Conservation (phyloP, 352 stramenopile species). For the Phytopythium aichiense region DNA sequence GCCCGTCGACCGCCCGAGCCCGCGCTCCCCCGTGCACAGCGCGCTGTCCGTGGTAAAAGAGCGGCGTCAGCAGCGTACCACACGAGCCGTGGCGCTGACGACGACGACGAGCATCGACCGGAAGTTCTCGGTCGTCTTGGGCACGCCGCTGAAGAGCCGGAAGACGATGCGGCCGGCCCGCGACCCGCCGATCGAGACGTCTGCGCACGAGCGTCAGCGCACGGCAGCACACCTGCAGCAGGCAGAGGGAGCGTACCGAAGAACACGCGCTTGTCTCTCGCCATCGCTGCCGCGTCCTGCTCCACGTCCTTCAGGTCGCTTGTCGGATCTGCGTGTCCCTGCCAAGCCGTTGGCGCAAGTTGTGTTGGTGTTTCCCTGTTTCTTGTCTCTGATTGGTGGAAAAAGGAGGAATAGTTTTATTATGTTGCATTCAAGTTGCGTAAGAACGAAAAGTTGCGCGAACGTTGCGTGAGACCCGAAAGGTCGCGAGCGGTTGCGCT, state of each 20-base stretch:
- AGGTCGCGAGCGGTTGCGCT: slow-evolving; percentile 3
- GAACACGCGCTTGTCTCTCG: slow-evolving; percentile 28
- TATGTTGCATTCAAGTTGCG: not conserved
- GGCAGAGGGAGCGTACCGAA: slow-evolving; percentile 16
- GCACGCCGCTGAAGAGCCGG: slow-evolving; percentile 46
- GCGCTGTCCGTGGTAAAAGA: not conserved
- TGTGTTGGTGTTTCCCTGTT: not conserved
- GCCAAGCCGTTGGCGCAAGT: no score
- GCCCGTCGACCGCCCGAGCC: slow-evolving; percentile 52
- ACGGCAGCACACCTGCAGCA: not conserved
- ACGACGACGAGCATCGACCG: no score
- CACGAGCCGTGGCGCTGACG: not conserved
- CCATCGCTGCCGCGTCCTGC: slow-evolving; percentile 6
- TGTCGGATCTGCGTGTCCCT: no score
- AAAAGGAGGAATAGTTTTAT: not conserved
- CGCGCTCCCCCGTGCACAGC: slow-evolving; percentile 62
- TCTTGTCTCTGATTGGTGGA: not conserved
- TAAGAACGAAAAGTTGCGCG: not conserved
- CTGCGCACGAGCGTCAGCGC: slow-evolving; percentile 18
- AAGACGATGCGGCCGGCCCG: slow-evolving; percentile 59
- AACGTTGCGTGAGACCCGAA: not conserved
- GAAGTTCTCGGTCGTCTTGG: slow-evolving; percentile 69
- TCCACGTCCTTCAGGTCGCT: no score
- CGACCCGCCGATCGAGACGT: slow-evolving; percentile 91
- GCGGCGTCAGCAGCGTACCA: not conserved